Evolutionary conservation across 768 basidiomycete genomes (phyloP).

Genomic region (Lactarius indigo): DNA sequence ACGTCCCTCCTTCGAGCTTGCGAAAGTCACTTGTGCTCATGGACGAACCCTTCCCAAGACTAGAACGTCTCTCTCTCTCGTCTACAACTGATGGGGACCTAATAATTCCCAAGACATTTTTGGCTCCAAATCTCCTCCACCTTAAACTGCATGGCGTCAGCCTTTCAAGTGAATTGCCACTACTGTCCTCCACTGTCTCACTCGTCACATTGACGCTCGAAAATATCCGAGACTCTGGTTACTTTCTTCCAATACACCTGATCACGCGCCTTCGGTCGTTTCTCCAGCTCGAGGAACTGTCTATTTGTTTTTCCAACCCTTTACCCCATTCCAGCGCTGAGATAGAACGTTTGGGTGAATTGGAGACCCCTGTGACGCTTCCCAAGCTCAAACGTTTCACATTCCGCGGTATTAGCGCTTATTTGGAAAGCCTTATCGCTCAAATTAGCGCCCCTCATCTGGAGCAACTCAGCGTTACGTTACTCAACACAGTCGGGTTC

Average conservation of each 20-base stretch:
- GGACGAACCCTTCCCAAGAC: neutral
- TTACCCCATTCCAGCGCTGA: neutral
- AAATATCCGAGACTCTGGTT: neutral
- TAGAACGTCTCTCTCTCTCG: neutral
- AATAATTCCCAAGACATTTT: neutral
- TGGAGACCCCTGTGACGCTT: neutral
- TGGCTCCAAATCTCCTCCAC: neutral
- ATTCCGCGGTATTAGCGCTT: neutral
- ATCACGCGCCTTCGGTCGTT: neutral
- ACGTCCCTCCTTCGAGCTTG: neutral
- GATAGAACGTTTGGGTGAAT: neutral
- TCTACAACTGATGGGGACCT: neutral
- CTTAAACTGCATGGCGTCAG: neutral
- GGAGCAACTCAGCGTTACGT: neutral
- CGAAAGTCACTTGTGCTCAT: neutral
- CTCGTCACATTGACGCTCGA: neutral
- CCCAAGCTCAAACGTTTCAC: neutral
- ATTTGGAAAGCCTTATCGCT: conserved; percentile 5
- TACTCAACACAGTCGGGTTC: neutral
- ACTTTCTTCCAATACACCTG: neutral
- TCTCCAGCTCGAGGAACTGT: conserved; percentile 8
- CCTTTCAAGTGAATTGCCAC: neutral
- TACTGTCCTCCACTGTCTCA: neutral
- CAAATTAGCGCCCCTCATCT: neutral
- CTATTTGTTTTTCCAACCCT: conserved; percentile 4